Base-by-base conservation (phyloP, 2,329 filamentous ascomycete genomes). In the Elsinoe australis region DNA sequence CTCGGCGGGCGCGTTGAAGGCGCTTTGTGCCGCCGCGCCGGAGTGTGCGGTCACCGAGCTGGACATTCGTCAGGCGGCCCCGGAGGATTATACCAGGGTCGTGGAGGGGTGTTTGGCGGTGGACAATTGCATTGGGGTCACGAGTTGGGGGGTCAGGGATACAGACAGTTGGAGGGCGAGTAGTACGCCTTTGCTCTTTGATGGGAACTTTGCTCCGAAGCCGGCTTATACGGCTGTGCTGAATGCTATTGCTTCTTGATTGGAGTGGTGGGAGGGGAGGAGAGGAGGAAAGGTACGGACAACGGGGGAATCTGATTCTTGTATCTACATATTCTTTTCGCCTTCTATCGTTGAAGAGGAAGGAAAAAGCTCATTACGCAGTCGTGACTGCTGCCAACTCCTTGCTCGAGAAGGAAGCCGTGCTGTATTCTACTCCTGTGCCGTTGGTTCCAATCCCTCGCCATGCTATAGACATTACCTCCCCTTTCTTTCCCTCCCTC, bases 31-130 rank as follows among this genome's bases (percentile, higher is more conserved):
- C 4, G 73, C 70, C 10, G 54, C 51, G 15, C 62, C 69, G 14
- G 79, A 84, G 58, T 72, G 82, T 24, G 80, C 80, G 4, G 71
- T 83, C 41, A 84, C 80, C 1, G 80, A 84, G 66, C 70, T 84
- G 17, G 83, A 87, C 58, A 84, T 87, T 57, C 72, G 73, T 44
- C 67, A 68, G 15, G 78, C 76, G 5, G 66, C 72, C 14, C 55
- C 71, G 3, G 63, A 64, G 15, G 81, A 84, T 61, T 85, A 82
- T 57, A 63, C 72, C n/a, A 71, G 73, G 33, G 68, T 61, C 28
- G 54, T 62, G 6, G 71, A 75, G 39, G 80, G 75, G 5, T 85
- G 82, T 56, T 60, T 82, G 24, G 64, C 71, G 15, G 66, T 79
- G 39, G 51, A 67, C 5, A 76, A 79, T 60, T 85, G 81, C 58